Conservation (phyloP, 805 yeast species). For the Nakazawaea anatomiae region DNA sequence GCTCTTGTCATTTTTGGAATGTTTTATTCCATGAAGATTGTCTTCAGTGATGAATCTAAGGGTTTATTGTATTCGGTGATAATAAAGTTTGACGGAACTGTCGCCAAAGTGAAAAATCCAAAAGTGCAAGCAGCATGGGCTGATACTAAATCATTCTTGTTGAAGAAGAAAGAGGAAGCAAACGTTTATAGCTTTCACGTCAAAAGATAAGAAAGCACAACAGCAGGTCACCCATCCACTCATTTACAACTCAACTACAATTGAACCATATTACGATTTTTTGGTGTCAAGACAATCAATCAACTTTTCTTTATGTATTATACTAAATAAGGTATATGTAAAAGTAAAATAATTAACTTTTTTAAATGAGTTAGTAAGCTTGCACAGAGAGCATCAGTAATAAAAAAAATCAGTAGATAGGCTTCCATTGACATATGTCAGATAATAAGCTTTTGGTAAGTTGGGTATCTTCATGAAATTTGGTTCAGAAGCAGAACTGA, state of each 20-base stretch:
- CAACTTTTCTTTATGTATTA: not conserved
- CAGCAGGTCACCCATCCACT: not conserved
- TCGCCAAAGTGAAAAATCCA: slow-evolving; percentile 37
- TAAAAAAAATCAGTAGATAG: not conserved
- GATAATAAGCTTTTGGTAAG: slow-evolving; percentile 57
- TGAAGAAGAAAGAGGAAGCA: slow-evolving; percentile 32
- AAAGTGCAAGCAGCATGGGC: slow-evolving; percentile 36
- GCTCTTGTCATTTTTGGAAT: slow-evolving; percentile 51
- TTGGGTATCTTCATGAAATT: slow-evolving; percentile 64
- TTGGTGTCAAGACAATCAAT: too few species aligned
- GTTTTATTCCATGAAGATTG: slow-evolving; percentile 68
- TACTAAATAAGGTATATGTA: not conserved
- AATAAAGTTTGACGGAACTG: slow-evolving; percentile 35
- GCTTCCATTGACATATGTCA: slow-evolving; percentile 20
- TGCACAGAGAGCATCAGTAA: too few species aligned
- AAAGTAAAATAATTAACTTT: not conserved
- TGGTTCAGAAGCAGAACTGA: slow-evolving; percentile 99
- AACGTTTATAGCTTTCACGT: slow-evolving; percentile 17
- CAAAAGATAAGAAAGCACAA: not conserved
- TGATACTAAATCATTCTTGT: slow-evolving; percentile 32
- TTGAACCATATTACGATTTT: too few species aligned
- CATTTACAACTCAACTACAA: not conserved
- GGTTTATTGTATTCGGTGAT: slow-evolving; percentile 35
- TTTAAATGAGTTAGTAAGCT: not conserved
- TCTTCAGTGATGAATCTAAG: slow-evolving; percentile 45